Conservation (phyloP, 768 basidiomycete species). For the Auriscalpium vulgare region DNA sequence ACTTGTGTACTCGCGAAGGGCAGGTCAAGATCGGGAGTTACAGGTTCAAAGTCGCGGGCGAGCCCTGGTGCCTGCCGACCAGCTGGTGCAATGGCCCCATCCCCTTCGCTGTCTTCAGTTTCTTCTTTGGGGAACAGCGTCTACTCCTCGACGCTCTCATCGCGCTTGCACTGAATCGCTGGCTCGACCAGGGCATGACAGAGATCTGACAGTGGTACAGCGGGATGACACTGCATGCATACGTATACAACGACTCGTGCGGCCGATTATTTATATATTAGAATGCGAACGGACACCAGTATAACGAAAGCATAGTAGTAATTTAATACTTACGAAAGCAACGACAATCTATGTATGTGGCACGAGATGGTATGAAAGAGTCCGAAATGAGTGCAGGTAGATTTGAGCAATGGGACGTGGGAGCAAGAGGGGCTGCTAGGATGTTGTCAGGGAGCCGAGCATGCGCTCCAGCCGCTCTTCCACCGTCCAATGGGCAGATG, state of each 20-base stretch:
- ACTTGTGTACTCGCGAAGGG: too few species aligned
- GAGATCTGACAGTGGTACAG: too few species aligned
- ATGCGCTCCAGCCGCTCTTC: constrained; percentile 74
- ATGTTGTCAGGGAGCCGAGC: constrained; percentile 35
- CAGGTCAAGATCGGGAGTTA: too few species aligned
- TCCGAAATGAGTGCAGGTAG: constrained; percentile 1
- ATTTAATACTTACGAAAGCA: background rate
- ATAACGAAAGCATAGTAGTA: background rate
- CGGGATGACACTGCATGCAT: background rate
- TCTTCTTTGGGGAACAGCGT: too few species aligned
- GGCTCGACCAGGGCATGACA: too few species aligned
- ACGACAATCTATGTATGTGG: background rate
- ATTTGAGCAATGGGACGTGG: background rate
- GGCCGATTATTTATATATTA: background rate
- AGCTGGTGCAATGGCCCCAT: too few species aligned
- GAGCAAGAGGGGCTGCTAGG: constrained; percentile 18
- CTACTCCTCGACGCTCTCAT: too few species aligned
- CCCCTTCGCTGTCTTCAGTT: too few species aligned
- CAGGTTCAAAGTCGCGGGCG: too few species aligned
- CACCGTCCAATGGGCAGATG: constrained; percentile 59
- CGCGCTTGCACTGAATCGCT: too few species aligned
- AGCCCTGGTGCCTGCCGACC: too few species aligned
- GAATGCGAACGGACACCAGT: background rate
- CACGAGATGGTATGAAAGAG: background rate
- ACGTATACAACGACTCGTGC: background rate